Conservation (phyloP, 1,284 basidiomycete species). For the Moniliophthora roreri region DNA sequence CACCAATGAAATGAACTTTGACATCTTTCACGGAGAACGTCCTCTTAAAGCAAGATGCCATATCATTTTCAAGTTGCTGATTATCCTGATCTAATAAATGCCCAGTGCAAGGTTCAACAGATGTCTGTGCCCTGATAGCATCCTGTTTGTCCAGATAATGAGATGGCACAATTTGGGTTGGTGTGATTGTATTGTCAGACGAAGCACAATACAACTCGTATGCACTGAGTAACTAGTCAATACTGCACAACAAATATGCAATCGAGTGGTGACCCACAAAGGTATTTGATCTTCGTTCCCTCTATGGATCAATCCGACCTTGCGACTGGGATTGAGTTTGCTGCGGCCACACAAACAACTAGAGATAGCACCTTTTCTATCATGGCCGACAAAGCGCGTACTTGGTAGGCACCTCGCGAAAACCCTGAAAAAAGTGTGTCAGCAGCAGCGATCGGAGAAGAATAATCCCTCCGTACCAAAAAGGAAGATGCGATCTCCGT, state of each 20-base stretch:
- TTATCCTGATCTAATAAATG: too few species aligned
- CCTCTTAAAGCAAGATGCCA: constrained; percentile 22
- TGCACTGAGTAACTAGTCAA: constrained; percentile 21
- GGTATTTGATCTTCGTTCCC: constrained; percentile 36
- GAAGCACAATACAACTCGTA: constrained; percentile 27
- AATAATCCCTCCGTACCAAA: constrained; percentile 28
- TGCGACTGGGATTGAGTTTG: too few species aligned
- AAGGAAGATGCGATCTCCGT: constrained; percentile 34
- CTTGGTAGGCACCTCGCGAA: constrained; percentile 36
- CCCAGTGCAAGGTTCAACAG: too few species aligned
- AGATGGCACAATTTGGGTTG: too few species aligned
- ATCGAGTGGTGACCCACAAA: constrained; percentile 24
- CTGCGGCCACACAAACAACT: too few species aligned
- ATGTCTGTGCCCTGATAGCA: too few species aligned
- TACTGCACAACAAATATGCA: not conserved
- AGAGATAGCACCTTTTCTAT: constrained; percentile 24
- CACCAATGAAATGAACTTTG: constrained; percentile 35
- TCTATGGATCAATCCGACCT: constrained; percentile 30
- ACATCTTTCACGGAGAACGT: constrained; percentile 25
- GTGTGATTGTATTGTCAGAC: not conserved
- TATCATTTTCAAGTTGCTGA: not conserved
- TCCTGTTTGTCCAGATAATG: too few species aligned
- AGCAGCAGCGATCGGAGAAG: not conserved
- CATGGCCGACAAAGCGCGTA: constrained; percentile 30
- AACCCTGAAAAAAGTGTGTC: constrained; percentile 26